Conservation (phyloP, 495 filamentous ascomycete genomes). For the Aspergillus carlsbadensis region DNA sequence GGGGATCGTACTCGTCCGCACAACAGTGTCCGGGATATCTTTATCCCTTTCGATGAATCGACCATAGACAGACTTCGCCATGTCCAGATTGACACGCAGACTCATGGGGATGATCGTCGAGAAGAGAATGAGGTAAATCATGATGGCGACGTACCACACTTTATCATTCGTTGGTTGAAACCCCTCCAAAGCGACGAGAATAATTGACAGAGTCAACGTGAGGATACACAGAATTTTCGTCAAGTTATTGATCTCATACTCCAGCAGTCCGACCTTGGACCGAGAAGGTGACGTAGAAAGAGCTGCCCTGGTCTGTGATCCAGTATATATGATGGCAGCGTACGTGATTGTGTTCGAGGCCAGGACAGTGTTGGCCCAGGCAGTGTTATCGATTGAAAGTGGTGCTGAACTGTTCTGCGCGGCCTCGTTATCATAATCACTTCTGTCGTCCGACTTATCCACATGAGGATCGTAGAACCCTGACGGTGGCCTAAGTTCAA, state of each 20-base stretch:
- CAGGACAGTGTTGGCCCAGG: conserved; percentile 97
- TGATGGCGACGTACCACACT: conserved; percentile 90
- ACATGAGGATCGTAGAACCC: conserved; percentile 45
- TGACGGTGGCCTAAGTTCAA: conserved; percentile 57
- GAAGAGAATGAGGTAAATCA: conserved; percentile 96
- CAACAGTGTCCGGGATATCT: conserved; percentile 87
- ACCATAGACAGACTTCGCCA: conserved; percentile 95
- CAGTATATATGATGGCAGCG: conserved; percentile 91
- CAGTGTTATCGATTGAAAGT: conserved; percentile 93
- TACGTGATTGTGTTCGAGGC: conserved; percentile 86
- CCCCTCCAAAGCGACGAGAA: conserved; percentile 84
- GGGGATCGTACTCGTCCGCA: conserved; percentile 94
- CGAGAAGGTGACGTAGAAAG: conserved; percentile 88
- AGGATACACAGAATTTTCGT: conserved; percentile 94
- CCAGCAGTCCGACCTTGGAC: conserved; percentile 88
- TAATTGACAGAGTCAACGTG: conserved; percentile 79
- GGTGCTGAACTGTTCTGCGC: conserved; percentile 56
- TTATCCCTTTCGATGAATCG: conserved; percentile 91
- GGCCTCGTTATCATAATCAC: conserved; percentile 23
- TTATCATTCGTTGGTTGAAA: conserved; percentile 65
- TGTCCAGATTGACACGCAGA: conserved; percentile 91
- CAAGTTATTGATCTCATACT: conserved; percentile 96
- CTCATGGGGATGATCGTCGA: conserved; percentile 98
- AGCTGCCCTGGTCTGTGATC: conserved; percentile 89
- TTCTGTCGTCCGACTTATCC: conserved; percentile 32